phyloP scores from a whole-genome alignment of 2,329 filamentous ascomycete genomes.

The Stagonosporopsis chrysanthemi region DNA sequence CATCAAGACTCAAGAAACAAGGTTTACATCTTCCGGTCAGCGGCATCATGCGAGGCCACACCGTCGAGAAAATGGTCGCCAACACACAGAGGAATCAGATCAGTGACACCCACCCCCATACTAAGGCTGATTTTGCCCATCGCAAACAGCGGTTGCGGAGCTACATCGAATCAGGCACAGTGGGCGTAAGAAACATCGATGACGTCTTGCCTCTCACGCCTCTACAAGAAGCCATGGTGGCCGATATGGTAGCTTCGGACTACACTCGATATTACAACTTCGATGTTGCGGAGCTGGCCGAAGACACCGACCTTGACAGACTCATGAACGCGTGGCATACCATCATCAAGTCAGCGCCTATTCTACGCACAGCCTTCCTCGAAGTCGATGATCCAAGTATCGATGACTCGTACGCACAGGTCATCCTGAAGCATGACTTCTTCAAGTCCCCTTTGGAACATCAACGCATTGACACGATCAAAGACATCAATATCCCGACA shows the following conservation, averaged over 20 bases:
- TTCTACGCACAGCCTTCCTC: slow-evolving; percentile 78
- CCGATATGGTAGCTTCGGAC: slow-evolving; percentile 78
- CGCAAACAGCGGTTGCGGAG: slow-evolving; percentile 46
- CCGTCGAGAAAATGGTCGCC: slow-evolving; percentile 67
- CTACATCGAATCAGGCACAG: slow-evolving; percentile 48
- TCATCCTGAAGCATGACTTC: background rate
- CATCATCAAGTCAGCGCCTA: slow-evolving; percentile 68
- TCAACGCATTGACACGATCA: slow-evolving; percentile 21
- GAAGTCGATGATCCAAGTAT: slow-evolving; percentile 69
- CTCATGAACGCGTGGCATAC: slow-evolving; percentile 68
- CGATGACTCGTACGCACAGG: slow-evolving; percentile 63
- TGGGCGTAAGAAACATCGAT: slow-evolving; percentile 57
- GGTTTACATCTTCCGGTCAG: slow-evolving; percentile 73
- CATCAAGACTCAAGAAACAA: slow-evolving; percentile 70
- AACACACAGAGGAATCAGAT: slow-evolving; percentile 19
- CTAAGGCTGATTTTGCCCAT: slow-evolving; percentile 24
- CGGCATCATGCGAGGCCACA: slow-evolving; percentile 76
- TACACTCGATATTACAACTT: slow-evolving; percentile 86
- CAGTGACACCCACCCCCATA: background rate
- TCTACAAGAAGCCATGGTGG: slow-evolving; percentile 85
- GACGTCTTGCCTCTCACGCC: slow-evolving; percentile 77
- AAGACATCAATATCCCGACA: slow-evolving; percentile 38
- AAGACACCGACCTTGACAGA: slow-evolving; percentile 61
- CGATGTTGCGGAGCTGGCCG: slow-evolving; percentile 71
- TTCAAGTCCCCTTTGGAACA: background rate